These are phyloP conservation scores for Chrysosporium keratinophilum DNA, from an alignment of 2,329 filamentous ascomycete genomes.

Conservation along the genomic window DNA sequence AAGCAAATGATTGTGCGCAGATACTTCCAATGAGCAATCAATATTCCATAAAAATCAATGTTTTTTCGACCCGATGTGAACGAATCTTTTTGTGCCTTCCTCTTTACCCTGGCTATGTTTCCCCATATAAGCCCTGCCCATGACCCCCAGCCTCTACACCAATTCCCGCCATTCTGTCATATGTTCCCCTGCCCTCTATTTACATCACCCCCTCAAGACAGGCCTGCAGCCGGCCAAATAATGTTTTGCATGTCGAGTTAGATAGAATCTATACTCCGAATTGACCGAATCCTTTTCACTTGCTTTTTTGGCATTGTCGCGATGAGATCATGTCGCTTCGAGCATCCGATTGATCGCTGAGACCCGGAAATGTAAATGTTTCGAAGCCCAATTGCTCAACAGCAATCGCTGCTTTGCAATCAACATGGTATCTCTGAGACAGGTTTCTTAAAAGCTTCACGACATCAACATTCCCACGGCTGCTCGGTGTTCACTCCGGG, in stretches of 20 bases:
- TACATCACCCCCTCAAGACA: neutral
- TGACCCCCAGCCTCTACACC: neutral
- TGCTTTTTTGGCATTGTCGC: neutral
- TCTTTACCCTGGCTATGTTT: neutral
- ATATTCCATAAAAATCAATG: neutral
- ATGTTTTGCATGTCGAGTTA: conserved; percentile 4
- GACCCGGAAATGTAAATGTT: neutral
- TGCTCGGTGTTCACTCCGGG: too few species aligned
- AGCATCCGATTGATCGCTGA: neutral
- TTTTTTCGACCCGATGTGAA: neutral
- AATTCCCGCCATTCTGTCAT: neutral
- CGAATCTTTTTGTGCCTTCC: neutral
- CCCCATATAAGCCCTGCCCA: neutral
- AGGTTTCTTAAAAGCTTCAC: too few species aligned
- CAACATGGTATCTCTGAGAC: too few species aligned
- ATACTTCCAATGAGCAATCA: conserved; percentile 55
- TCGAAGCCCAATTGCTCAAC: too few species aligned
- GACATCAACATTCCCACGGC: too few species aligned
- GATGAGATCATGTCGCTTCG: neutral
- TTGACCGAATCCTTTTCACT: neutral
- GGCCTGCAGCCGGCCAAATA: neutral
- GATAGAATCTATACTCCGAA: neutral
- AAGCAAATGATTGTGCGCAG: conserved; percentile 69
- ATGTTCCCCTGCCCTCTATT: neutral
- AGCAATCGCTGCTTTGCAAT: too few species aligned